phyloP scores from a whole-genome alignment of 192 early-diverging fungal species.

The Gamsiella multidivaricata region DNA sequence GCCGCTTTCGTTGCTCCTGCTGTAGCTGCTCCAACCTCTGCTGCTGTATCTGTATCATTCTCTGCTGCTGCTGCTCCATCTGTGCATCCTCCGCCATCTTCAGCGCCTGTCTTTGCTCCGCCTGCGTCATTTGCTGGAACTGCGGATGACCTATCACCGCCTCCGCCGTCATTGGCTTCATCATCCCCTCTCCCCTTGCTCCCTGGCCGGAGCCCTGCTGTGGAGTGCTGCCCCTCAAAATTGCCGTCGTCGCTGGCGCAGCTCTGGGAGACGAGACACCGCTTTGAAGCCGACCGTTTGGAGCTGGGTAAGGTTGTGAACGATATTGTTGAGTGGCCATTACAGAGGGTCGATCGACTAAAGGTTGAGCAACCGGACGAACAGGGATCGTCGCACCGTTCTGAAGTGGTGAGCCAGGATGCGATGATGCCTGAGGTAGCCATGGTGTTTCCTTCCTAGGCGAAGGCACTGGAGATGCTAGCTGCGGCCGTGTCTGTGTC shows the following conservation, averaged over 20 bases:
- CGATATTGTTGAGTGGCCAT: constrained; percentile 22
- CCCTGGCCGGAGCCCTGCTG: constrained; percentile 3
- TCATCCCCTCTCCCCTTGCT: too few relatives aligned
- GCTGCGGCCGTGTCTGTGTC: neutral
- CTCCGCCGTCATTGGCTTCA: too few relatives aligned
- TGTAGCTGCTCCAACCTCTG: constrained; percentile 6
- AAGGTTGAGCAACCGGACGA: neutral
- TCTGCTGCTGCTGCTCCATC: too few relatives aligned
- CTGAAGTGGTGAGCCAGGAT: constrained; percentile 18
- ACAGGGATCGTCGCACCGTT: constrained; percentile 3
- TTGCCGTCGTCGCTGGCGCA: neutral
- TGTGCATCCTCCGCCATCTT: too few relatives aligned
- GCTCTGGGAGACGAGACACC: neutral
- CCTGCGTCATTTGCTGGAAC: too few relatives aligned
- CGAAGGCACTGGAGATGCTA: neutral
- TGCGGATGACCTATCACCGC: too few relatives aligned
- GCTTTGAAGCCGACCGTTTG: constrained; percentile 6
- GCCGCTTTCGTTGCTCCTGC: constrained; percentile 1
- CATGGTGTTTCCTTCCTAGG: neutral
- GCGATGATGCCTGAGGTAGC: neutral
- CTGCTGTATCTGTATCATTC: constrained; percentile 12
- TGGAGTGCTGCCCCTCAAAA: neutral
- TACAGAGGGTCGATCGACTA: constrained; percentile 18
- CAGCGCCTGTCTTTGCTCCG: too few relatives aligned
- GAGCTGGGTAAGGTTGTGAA: constrained; percentile 11